phyloP scores from a whole-genome alignment of 169 alveolate species.

The Eimeria sp. region DNA sequence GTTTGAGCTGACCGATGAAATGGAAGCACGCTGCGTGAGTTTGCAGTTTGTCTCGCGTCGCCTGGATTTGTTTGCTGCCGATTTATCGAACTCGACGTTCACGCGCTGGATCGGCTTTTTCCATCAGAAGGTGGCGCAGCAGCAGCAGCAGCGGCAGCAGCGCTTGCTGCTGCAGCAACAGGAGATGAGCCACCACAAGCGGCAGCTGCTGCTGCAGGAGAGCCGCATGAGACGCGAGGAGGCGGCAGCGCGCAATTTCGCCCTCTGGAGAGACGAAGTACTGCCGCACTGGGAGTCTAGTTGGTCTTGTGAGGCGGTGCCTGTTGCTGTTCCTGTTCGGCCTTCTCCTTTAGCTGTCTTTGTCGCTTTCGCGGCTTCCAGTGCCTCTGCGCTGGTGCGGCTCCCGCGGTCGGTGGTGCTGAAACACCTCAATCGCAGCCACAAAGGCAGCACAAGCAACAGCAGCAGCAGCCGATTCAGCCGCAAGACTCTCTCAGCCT shows the following conservation, averaged over 20 bases:
- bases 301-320: constrained; percentile 70
- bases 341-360: constrained; percentile 46
- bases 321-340: neutral
- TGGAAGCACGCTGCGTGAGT: constrained; percentile 71
- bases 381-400: neutral
- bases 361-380: constrained; percentile 27
- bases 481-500: neutral
- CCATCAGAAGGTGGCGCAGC: constrained; percentile 57
- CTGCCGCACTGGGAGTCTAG: constrained; percentile 71
- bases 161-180: constrained; percentile 44
- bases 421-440: constrained; percentile 34
- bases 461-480: neutral
- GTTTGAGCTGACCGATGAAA: constrained; percentile 53
- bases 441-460: neutral
- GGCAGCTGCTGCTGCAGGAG: neutral
- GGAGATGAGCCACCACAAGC: constrained; percentile 10
- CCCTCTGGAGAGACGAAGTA: constrained; percentile 53
- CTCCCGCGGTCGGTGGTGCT: constrained; percentile 32
- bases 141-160: constrained; percentile 66
- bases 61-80: constrained; percentile 50
- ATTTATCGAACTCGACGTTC: neutral
- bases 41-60: constrained; percentile 45
- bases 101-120: constrained; percentile 47
- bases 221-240: constrained; percentile 17
- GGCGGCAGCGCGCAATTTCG: constrained; percentile 45